Evolutionary conservation across 306 rosid species (phyloP).

Genomic region (Ceratonia siliqua): DNA sequence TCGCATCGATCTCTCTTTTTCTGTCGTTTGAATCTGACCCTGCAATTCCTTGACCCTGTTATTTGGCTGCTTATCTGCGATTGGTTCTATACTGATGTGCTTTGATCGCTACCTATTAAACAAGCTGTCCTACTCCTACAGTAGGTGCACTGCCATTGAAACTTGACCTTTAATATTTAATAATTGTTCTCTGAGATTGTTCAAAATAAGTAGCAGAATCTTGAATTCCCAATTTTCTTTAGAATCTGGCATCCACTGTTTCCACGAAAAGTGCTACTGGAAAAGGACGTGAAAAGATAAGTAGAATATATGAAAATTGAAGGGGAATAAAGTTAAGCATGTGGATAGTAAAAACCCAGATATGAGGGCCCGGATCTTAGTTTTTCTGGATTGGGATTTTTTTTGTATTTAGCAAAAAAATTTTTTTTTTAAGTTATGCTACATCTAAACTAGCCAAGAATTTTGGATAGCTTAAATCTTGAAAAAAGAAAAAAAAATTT

Average conservation of each 20-base stretch:
- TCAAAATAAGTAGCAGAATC: too few species aligned
- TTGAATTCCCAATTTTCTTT: too few species aligned
- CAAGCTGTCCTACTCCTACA: not conserved
- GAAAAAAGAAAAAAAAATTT: too few species aligned
- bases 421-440: too few species aligned
- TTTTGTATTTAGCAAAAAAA: too few species aligned
- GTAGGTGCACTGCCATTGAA: not conserved
- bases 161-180: too few species aligned
- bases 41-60: slow-evolving; percentile 53
- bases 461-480: too few species aligned
- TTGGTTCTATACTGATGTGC: not conserved
- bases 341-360: slow-evolving; percentile 28
- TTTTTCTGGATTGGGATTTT: too few species aligned
- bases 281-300: slow-evolving; percentile 16
- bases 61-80: not conserved
- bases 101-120: not conserved
- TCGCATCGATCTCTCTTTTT: not conserved
- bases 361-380: too few species aligned
- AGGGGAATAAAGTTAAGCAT: slow-evolving; percentile 30
- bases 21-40: slow-evolving; percentile 54
- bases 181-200: too few species aligned
- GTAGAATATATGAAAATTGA: slow-evolving; percentile 36
- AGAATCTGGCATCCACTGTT: slow-evolving; percentile 55
- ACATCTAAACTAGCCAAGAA: too few species aligned
- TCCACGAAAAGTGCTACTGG: slow-evolving; percentile 36